phyloP scores from a whole-genome alignment of 768 basidiomycete species.

The Dioszegia hungarica region DNA sequence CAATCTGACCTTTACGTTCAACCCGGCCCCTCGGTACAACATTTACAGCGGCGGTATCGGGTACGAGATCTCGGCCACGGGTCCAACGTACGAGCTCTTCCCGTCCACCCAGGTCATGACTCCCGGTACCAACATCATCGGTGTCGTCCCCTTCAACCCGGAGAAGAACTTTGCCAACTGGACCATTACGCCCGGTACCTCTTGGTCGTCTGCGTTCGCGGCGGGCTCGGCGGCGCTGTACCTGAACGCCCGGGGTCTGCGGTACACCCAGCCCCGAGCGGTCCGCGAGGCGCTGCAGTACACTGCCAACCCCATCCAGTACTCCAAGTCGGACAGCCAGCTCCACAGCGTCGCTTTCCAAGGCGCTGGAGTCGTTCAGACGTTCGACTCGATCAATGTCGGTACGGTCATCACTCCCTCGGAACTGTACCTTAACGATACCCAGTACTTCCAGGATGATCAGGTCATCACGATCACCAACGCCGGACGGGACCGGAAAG shows the following conservation, averaged over 20 bases:
- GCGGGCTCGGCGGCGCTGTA: slow-evolving; percentile 49
- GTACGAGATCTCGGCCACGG: slow-evolving; percentile 53
- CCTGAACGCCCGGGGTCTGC: slow-evolving; percentile 34
- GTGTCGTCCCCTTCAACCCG: slow-evolving; percentile 21
- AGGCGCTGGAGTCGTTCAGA: slow-evolving; percentile 53
- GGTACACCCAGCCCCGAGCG: slow-evolving; percentile 18
- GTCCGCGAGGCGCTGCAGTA: slow-evolving; percentile 35
- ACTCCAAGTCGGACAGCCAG: slow-evolving; percentile 23
- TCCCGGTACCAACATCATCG: slow-evolving; percentile 50
- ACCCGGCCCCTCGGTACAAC: slow-evolving; percentile 53
- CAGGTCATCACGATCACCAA: slow-evolving; percentile 53
- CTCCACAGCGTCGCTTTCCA: slow-evolving; percentile 39
- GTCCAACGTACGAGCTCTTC: slow-evolving; percentile 56
- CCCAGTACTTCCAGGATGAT: slow-evolving; percentile 54
- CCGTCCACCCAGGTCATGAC: slow-evolving; percentile 57
- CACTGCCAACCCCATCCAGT: slow-evolving; percentile 26
- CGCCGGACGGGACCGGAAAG: slow-evolving; percentile 51
- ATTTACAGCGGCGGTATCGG: slow-evolving; percentile 57
- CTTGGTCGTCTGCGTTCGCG: slow-evolving; percentile 31
- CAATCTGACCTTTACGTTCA: slow-evolving; percentile 36
- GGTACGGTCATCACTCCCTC: slow-evolving; percentile 57
- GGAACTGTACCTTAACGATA: slow-evolving; percentile 64
- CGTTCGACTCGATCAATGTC: slow-evolving; percentile 58
- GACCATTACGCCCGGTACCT: slow-evolving; percentile 31
- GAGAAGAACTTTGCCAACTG: slow-evolving; percentile 19